Evolutionary conservation across 306 rosid genomes (phyloP).

Genomic region (Vigna reflexopilosa): DNA sequence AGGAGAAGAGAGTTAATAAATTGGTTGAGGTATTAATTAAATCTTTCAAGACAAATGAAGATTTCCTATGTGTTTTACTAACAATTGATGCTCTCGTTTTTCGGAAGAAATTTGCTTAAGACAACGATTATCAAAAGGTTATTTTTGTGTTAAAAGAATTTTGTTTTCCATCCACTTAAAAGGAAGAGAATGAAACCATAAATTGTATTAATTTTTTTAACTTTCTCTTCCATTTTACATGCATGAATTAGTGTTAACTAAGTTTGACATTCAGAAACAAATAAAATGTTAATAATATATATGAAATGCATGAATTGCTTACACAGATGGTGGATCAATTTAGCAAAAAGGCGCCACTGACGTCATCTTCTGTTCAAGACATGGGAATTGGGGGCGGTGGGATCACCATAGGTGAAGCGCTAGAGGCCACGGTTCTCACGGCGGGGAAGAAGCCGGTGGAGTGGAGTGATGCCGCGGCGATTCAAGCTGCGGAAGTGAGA

Average conservation of each 20-base stretch:
- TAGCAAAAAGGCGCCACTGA: slow-evolving; percentile 45
- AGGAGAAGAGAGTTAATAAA: slow-evolving; percentile 43
- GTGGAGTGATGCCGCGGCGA: slow-evolving; percentile 75
- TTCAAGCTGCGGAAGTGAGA: slow-evolving; percentile 80
- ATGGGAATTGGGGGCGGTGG: slow-evolving; percentile 21
- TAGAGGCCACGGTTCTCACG: slow-evolving; percentile 65
- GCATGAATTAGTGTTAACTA: no score
- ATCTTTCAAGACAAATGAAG: slow-evolving; percentile 12
- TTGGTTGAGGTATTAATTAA: slow-evolving; percentile 43
- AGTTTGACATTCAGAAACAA: no score
- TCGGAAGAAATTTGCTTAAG: no score
- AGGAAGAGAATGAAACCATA: not conserved
- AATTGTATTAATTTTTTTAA: no score
- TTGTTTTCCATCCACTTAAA: not conserved
- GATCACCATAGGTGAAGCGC: slow-evolving; percentile 82
- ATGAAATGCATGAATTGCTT: not conserved
- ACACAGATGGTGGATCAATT: slow-evolving; percentile 62
- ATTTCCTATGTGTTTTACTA: no score
- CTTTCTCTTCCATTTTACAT: no score
- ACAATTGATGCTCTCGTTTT: no score
- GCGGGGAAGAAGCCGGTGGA: slow-evolving; percentile 66
- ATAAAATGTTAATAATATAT: no score
- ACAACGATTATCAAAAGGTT: no score
- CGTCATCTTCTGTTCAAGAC: slow-evolving; percentile 36
- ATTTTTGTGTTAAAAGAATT: no score